These are phyloP conservation scores for Penicillium nucicola DNA, from an alignment of 495 filamentous ascomycete genomes.

Conservation along the genomic window DNA sequence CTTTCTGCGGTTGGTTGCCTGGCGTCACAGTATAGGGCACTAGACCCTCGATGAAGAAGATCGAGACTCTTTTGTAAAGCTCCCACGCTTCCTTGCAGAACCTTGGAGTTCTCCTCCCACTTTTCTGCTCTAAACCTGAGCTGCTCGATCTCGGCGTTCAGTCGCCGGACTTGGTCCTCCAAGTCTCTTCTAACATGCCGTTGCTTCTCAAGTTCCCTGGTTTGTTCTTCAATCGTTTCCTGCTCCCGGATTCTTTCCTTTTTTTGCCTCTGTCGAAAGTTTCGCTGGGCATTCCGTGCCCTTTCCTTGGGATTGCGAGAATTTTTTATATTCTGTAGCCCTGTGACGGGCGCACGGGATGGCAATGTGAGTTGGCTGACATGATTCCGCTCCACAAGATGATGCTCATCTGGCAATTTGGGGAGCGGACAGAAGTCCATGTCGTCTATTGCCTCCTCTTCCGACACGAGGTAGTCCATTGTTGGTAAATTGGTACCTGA, in stretches of 20 bases:
- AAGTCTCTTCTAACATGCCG: neutral
- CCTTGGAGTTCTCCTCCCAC: neutral
- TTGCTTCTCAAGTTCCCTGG: neutral
- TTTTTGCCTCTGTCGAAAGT: neutral
- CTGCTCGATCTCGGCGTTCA: neutral
- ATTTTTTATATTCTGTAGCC: too few species aligned
- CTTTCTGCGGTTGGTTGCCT: neutral
- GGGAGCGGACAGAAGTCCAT: too few species aligned
- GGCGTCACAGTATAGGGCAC: neutral
- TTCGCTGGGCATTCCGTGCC: neutral
- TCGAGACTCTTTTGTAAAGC: neutral
- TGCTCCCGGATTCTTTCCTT: neutral
- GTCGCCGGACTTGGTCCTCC: neutral
- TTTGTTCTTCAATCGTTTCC: neutral
- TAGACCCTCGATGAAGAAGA: neutral
- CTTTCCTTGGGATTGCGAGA: neutral
- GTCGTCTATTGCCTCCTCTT: too few species aligned
- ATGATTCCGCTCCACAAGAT: too few species aligned
- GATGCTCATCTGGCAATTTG: too few species aligned
- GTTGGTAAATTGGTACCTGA: too few species aligned
- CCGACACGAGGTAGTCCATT: too few species aligned
- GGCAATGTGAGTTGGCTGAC: too few species aligned
- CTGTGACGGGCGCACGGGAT: too few species aligned
- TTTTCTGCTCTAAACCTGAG: neutral
- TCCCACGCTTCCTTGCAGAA: neutral